Percentiles rank a stretch among this genome's conserved stretches.
Evolutionary conservation across 352 stramenopile genomes (phyloP).

Genomic region (Plasmopara viticola): DNA sequence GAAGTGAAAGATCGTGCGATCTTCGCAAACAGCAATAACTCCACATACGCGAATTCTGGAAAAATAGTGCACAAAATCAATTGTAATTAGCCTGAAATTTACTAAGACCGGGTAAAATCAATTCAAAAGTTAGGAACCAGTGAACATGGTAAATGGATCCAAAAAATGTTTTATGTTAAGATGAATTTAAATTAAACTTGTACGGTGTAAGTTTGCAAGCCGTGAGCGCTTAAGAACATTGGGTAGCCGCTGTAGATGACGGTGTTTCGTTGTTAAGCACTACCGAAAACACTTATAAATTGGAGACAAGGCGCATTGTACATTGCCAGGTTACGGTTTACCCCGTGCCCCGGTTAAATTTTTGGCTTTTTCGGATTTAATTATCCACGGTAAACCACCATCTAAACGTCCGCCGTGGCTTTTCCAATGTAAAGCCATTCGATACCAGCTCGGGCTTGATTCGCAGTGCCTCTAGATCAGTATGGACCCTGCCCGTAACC

Average conservation of each 20-base stretch:
- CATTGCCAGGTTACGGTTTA: constrained; percentile 10
- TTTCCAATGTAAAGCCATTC: background rate
- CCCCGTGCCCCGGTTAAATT: background rate
- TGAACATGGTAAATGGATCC: background rate
- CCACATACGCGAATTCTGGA: background rate
- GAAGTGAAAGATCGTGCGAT: no score
- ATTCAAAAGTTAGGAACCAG: background rate
- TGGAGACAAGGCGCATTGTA: constrained; percentile 1
- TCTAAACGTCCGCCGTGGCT: background rate
- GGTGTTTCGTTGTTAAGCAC: constrained; percentile 3
- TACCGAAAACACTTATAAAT: background rate
- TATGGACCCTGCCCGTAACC: constrained; percentile 1
- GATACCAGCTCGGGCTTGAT: background rate
- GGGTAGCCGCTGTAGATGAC: constrained; percentile 5
- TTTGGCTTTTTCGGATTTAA: background rate
- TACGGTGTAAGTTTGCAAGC: background rate
- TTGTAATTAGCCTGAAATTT: background rate
- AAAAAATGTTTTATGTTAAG: background rate
- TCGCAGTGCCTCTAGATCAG: background rate
- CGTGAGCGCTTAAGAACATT: constrained; percentile 1
- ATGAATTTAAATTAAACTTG: constrained; percentile 3
- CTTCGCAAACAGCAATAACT: no score
- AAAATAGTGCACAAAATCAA: background rate
- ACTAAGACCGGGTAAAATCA: background rate
- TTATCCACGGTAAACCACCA: background rate